phyloP scores from a whole-genome alignment of 257 asterid species.

The Lycium ferocissimum region DNA sequence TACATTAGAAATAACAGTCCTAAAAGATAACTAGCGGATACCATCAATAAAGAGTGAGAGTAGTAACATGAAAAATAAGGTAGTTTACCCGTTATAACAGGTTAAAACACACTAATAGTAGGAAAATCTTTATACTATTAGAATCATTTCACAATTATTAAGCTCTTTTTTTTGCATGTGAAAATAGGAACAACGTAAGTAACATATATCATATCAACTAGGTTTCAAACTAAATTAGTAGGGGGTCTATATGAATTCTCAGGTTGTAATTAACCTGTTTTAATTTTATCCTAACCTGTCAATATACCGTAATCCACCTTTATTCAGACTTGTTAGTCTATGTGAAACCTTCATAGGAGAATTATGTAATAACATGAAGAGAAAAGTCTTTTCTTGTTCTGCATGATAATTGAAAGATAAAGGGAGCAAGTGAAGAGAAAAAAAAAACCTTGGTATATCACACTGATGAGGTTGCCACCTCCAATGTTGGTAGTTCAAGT shows the following conservation, averaged over 20 bases:
- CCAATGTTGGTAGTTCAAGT: slow-evolving; percentile 63
- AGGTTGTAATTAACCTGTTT: not conserved
- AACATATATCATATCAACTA: not conserved
- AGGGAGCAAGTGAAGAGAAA: not conserved
- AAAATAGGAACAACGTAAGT: no score
- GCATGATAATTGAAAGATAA: not conserved
- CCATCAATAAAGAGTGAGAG: not conserved
- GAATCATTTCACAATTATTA: no score
- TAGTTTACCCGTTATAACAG: not conserved
- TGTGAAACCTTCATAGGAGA: not conserved
- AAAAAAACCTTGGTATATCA: slow-evolving; percentile 67
- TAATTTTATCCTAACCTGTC: not conserved
- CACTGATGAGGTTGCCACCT: slow-evolving; percentile 81
- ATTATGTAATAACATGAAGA: not conserved
- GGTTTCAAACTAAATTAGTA: not conserved
- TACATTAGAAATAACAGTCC: not conserved
- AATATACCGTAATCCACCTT: not conserved
- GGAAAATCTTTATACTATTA: not conserved
- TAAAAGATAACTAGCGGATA: not conserved
- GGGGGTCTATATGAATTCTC: not conserved
- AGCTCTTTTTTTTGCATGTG: not conserved
- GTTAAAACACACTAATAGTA: not conserved
- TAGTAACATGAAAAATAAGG: not conserved
- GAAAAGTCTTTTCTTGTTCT: not conserved
- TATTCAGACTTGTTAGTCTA: not conserved